phyloP scores from a whole-genome alignment of 2,329 filamentous ascomycete species.

The Penicillium sp. region DNA sequence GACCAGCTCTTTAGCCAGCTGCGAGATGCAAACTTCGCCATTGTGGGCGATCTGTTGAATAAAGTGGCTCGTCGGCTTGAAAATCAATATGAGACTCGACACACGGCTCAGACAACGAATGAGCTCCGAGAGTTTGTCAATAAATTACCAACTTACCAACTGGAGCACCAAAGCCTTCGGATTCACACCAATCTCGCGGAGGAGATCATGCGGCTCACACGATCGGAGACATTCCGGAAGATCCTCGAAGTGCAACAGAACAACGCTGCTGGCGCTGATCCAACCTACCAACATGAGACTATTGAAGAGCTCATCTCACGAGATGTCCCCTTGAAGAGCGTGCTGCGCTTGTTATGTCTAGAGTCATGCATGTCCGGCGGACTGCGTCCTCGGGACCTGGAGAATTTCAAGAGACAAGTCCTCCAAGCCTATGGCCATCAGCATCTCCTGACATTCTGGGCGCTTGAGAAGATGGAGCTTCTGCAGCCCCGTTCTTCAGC shows the following conservation, averaged over 20 bases:
- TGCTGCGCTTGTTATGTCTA: constrained; percentile 83
- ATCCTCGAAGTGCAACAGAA: constrained; percentile 94
- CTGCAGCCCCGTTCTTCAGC: constrained; percentile 77
- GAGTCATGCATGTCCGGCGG: constrained; percentile 90
- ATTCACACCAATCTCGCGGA: constrained; percentile 90
- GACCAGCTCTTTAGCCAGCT: constrained; percentile 88
- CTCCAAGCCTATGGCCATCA: constrained; percentile 94
- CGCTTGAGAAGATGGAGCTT: constrained; percentile 85
- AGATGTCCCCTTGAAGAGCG: constrained; percentile 75
- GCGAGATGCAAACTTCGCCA: constrained; percentile 90
- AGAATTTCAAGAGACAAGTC: constrained; percentile 83
- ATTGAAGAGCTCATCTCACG: constrained; percentile 95
- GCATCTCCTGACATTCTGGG: constrained; percentile 84
- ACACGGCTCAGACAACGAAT: constrained; percentile 81
- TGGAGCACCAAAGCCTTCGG: constrained; percentile 90
- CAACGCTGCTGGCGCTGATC: constrained; percentile 85
- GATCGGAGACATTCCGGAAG: constrained; percentile 84
- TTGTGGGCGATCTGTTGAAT: constrained; percentile 85
- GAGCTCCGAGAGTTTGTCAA: constrained; percentile 95
- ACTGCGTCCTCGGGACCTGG: constrained; percentile 83
- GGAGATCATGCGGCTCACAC: constrained; percentile 91
- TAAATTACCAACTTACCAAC: constrained; percentile 87
- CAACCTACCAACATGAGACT: constrained; percentile 81
- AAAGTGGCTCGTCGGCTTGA: constrained; percentile 85
- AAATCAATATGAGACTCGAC: constrained; percentile 84